phyloP scores from a whole-genome alignment of 2,329 filamentous ascomycete genomes.

The Xylariaceae sp. region DNA sequence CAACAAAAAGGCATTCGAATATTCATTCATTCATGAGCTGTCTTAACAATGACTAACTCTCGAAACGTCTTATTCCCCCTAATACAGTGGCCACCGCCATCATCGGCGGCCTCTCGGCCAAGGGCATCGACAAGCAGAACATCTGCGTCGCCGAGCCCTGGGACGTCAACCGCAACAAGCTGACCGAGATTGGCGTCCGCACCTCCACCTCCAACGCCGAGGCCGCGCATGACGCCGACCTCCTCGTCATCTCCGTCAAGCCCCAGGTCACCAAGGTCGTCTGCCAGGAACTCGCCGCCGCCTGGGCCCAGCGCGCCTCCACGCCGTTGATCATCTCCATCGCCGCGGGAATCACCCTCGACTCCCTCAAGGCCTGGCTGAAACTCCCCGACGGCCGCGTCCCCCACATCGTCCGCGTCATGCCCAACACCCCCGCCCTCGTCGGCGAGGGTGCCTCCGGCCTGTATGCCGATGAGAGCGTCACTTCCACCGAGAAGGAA shows the following conservation, averaged over 20 bases:
- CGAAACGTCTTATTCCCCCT: background rate
- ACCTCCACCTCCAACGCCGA: constrained; percentile 44
- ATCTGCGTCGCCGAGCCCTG: constrained; percentile 47
- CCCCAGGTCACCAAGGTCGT: constrained; percentile 44
- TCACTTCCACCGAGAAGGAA: constrained; percentile 38
- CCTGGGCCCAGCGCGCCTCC: constrained; percentile 31
- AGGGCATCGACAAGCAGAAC: constrained; percentile 39
- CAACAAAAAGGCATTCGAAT: too few relatives aligned
- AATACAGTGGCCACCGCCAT: constrained; percentile 43
- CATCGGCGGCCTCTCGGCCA: constrained; percentile 42
- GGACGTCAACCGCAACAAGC: constrained; percentile 48
- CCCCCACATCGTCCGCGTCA: constrained; percentile 45
- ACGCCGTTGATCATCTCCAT: constrained; percentile 45
- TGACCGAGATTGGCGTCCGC: constrained; percentile 40
- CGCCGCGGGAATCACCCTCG: constrained; percentile 44
- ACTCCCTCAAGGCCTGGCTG: constrained; percentile 40
- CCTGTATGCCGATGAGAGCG: constrained; percentile 39
- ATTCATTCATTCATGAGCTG: background rate
- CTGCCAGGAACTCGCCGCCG: constrained; percentile 41
- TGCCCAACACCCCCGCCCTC: constrained; percentile 49
- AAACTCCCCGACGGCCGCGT: constrained; percentile 33
- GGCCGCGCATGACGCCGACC: constrained; percentile 39
- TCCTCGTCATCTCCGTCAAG: constrained; percentile 47
- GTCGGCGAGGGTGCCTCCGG: constrained; percentile 47
- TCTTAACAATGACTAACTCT: background rate